These are phyloP conservation scores for Aspergillus avenaceus DNA, from an alignment of 495 filamentous ascomycete genomes.

Conservation along the genomic window DNA sequence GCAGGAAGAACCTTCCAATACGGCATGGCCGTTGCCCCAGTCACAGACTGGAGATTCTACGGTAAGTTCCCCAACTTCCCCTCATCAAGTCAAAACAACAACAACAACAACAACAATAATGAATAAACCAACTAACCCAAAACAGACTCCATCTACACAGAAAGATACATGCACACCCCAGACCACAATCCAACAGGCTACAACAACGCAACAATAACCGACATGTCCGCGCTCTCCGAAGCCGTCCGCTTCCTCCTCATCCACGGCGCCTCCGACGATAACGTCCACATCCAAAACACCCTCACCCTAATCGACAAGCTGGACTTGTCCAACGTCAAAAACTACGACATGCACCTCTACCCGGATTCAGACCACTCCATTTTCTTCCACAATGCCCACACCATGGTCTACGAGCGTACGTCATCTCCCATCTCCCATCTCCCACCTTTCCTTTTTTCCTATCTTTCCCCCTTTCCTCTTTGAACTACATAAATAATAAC, in stretches of 20 bases:
- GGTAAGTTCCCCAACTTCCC: slow-evolving; percentile 31
- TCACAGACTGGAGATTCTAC: slow-evolving; percentile 95
- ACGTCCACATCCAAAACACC: slow-evolving; percentile 94
- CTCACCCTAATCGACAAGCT: slow-evolving; percentile 81
- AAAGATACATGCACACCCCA: slow-evolving; percentile 92
- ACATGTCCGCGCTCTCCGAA: slow-evolving; percentile 62
- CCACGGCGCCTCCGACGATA: slow-evolving; percentile 94
- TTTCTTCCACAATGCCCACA: slow-evolving; percentile 88
- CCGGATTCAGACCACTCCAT: slow-evolving; percentile 96
- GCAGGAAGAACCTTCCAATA: slow-evolving; percentile 87
- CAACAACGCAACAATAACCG: slow-evolving; percentile 64
- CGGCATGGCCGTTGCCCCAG: slow-evolving; percentile 96
- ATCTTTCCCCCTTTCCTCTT: not conserved
- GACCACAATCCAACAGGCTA: slow-evolving; percentile 78
- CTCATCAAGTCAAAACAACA: not conserved
- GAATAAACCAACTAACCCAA: not conserved
- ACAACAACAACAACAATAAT: not conserved
- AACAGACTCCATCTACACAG: slow-evolving; percentile 87
- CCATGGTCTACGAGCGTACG: slow-evolving; percentile 93
- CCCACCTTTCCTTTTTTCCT: not conserved
- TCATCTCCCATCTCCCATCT: slow-evolving; percentile 7
- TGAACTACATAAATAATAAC: slow-evolving; percentile 12
- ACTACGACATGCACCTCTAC: slow-evolving; percentile 95
- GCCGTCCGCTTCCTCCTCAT: slow-evolving; percentile 88
- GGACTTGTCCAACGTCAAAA: slow-evolving; percentile 78